Conservation (phyloP, 805 yeast genomes). For the Suhomyces vadensis region DNA sequence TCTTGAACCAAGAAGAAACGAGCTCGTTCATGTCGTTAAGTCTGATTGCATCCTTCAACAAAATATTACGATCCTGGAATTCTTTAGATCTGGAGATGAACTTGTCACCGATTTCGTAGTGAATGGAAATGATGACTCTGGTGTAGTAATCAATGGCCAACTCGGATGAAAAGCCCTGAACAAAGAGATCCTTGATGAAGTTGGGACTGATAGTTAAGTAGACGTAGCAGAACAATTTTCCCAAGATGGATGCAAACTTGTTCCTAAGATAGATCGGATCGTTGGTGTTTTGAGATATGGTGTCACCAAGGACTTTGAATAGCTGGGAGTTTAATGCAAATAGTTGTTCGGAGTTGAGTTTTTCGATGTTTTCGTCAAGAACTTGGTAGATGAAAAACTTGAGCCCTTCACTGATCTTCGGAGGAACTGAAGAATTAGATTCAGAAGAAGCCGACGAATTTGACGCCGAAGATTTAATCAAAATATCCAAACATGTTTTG, state of each 20-base stretch:
- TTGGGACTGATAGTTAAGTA: constrained; percentile 34
- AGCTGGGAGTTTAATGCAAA: constrained; percentile 47
- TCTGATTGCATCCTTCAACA: constrained; percentile 81
- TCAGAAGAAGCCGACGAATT: not conserved
- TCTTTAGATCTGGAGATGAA: constrained; percentile 70
- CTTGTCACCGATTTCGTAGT: constrained; percentile 92
- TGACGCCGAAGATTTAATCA: constrained; percentile 23
- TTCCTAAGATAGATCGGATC: constrained; percentile 37
- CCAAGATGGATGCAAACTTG: constrained; percentile 37
- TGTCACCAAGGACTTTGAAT: constrained; percentile 43
- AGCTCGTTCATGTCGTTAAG: constrained; percentile 68
- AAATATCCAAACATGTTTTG: constrained; percentile 53
- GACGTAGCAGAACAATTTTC: constrained; percentile 36
- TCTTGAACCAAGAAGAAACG: constrained; percentile 65
- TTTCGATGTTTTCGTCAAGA: constrained; percentile 55
- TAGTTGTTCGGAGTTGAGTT: constrained; percentile 47
- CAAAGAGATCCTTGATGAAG: constrained; percentile 34
- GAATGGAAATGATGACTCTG: constrained; percentile 72
- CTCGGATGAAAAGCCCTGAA: constrained; percentile 18
- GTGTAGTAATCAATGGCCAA: constrained; percentile 68
- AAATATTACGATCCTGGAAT: constrained; percentile 62
- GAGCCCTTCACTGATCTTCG: constrained; percentile 52
- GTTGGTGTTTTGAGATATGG: constrained; percentile 13
- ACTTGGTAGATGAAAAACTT: constrained; percentile 72
- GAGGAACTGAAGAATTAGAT: constrained; percentile 13